Evolutionary conservation across 2,329 filamentous ascomycete species (phyloP).

Genomic region (Microcyclosporella mali): DNA sequence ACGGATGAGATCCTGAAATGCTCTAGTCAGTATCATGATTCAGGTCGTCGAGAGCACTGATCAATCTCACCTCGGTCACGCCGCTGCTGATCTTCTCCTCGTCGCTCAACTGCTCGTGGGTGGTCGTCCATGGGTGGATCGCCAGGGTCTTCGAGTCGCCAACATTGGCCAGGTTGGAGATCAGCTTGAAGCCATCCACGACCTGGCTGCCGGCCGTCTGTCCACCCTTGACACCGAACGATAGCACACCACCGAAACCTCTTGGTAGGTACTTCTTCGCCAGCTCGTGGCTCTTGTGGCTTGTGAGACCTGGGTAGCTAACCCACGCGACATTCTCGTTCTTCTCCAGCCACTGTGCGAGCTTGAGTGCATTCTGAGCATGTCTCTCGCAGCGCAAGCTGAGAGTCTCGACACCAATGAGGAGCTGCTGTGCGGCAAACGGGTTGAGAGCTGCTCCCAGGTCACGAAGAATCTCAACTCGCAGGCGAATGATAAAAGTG

Average conservation of each 20-base stretch:
- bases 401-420: conserved; percentile 85
- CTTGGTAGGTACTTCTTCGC: conserved; percentile 83
- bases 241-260: conserved; percentile 85
- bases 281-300: conserved; percentile 68
- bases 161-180: conserved; percentile 93
- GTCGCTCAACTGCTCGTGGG: conserved; percentile 83
- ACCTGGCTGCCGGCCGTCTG: conserved; percentile 76
- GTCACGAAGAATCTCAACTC: conserved; percentile 86
- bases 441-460: conserved; percentile 77
- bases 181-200: conserved; percentile 89
- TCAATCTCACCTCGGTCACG: conserved; percentile 50
- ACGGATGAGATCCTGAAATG: conserved; percentile 74
- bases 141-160: conserved; percentile 92
- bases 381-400: conserved; percentile 81
- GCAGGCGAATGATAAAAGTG: conserved; percentile 75
- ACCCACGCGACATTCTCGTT: conserved; percentile 87
- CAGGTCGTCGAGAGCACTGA: neutral
- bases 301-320: conserved; percentile 81
- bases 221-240: conserved; percentile 88
- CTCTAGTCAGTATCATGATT: conserved; percentile 15
- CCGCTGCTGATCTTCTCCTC: conserved; percentile 75
- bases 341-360: conserved; percentile 77
- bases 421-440: conserved; percentile 85
- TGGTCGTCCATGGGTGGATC: conserved; percentile 93
- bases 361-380: conserved; percentile 70